Evolutionary conservation across 306 rosid species (phyloP).

Genomic region (Cucumis melo): DNA sequence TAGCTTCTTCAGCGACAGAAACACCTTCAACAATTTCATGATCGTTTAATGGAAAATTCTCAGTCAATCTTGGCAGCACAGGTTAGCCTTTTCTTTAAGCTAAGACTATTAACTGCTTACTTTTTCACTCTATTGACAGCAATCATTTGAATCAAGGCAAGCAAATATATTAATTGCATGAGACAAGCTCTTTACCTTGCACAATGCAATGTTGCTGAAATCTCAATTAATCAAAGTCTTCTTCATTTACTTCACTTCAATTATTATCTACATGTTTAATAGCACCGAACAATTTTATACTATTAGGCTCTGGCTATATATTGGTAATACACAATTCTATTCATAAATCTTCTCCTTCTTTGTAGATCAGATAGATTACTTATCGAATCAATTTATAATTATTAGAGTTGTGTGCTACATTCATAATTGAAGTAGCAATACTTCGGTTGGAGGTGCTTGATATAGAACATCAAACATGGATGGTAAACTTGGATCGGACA

Average conservation of each 20-base stretch:
- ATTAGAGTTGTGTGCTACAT: slow-evolving; percentile 48
- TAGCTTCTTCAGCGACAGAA: slow-evolving; percentile 47
- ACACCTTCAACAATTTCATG: slow-evolving; percentile 47
- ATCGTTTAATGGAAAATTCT: slow-evolving; percentile 57
- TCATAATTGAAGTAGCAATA: slow-evolving; percentile 33
- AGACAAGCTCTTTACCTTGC: slow-evolving; percentile 61
- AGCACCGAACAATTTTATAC: slow-evolving; percentile 70
- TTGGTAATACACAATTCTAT: slow-evolving; percentile 25
- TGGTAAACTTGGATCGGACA: slow-evolving; percentile 27
- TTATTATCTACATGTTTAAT: slow-evolving; percentile 65
- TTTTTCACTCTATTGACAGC: slow-evolving; percentile 17
- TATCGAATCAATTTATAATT: not conserved
- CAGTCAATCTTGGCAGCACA: slow-evolving; percentile 55
- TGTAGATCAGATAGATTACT: no score
- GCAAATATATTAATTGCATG: slow-evolving; percentile 58
- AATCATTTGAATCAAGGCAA: slow-evolving; percentile 72
- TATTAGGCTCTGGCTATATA: slow-evolving; percentile 55
- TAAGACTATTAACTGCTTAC: not conserved
- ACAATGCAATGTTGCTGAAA: slow-evolving; percentile 66
- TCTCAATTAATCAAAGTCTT: slow-evolving; percentile 62
- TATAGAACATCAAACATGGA: slow-evolving; percentile 40
- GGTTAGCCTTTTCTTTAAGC: slow-evolving; percentile 21
- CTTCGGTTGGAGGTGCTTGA: slow-evolving; percentile 21
- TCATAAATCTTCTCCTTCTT: not conserved
- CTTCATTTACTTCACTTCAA: slow-evolving; percentile 37